Evolutionary conservation across 768 basidiomycete species (phyloP), one percentile per base, ranked within the genome.

Genomic region (Russula earlei): DNA sequence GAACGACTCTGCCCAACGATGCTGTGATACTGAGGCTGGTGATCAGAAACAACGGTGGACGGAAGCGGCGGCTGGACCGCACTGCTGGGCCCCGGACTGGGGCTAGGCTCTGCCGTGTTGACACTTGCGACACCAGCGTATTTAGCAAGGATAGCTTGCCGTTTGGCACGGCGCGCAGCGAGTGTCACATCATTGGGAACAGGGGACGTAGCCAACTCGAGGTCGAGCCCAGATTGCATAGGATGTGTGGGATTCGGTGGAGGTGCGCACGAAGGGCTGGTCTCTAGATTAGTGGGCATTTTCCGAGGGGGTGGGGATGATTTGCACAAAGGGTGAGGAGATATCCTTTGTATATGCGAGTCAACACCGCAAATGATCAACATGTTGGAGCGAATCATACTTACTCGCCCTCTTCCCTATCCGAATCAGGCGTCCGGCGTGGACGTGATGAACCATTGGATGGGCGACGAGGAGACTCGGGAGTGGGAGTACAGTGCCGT

Each of bases 321-420:
- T 24, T 63, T 43, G 57, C 61, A 51, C 34, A 56, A 38, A 9
- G 70, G 61, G 50, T 71, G 65, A n/a, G 85, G 85, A 7, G 86
- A 89, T 62, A 87, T 85, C 67, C 87, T 89, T 57, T 24, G 36
- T 34, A 19, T 56, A 40, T 54, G 33, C 38, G 56, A 25, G 42
- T 63, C 44, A 64, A 52, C 31, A 1, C 59, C 37, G 49, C 44
- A 50, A 31, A 47, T 61, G 54, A 55, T 50, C 15, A 19, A 43
- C 8, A 36, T 38, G 60, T 48, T 53, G 49, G 59, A 10, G 10
- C 22, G 10, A 42, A 37, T 22, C 68, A 75, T 64, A 92, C 92
- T 87, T 72, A 94, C 91, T 95, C 92, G 76, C 88, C 91, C 77
- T 94, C 92, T 73, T 92, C 88, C 67, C 71, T 85, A 62, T 90